Conservation (phyloP, 371 early-diverging fungal genomes). For the Apophysomyces elegans region DNA sequence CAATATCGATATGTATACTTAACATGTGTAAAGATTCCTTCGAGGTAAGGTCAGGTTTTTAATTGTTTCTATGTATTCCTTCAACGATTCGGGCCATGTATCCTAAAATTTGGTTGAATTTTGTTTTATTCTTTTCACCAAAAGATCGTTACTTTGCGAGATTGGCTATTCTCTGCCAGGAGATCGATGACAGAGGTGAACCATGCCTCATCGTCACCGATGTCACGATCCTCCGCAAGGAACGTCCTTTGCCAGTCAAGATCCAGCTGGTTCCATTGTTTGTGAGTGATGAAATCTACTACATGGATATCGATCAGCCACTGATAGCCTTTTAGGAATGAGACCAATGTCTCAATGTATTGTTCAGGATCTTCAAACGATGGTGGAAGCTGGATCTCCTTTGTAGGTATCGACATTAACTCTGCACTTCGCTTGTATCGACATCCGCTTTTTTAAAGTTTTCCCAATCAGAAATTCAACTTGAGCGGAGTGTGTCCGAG, state of each 20-base stretch:
- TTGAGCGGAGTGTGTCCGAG: no score
- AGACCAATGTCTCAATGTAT: conserved; percentile 39
- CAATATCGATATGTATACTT: not conserved
- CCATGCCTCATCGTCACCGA: not conserved
- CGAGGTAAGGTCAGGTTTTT: conserved; percentile 30
- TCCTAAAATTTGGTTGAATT: conserved; percentile 11
- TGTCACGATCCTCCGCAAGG: conserved; percentile 12
- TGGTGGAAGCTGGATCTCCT: conserved; percentile 11
- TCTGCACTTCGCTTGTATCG: no score
- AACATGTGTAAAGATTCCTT: conserved; percentile 22
- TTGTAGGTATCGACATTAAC: not conserved
- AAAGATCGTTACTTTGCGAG: not conserved
- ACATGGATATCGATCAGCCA: conserved; percentile 55
- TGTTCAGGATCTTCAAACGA: conserved; percentile 21
- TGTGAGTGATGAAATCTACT: conserved; percentile 53
- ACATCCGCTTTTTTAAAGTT: no score
- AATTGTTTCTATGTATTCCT: conserved; percentile 21
- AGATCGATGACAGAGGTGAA: conserved; percentile 1
- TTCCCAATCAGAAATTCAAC: no score
- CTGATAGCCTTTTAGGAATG: conserved; percentile 35
- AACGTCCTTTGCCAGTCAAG: conserved; percentile 51
- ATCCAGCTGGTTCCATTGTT: conserved; percentile 53
- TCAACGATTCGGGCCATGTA: conserved; percentile 29
- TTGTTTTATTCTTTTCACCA: no score
- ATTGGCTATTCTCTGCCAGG: not conserved